Percentiles rank a stretch among this genome's conserved stretches.
Evolutionary conservation across 73 alveolate species (phyloP).

Genomic region (Paraurostyla sp.): DNA sequence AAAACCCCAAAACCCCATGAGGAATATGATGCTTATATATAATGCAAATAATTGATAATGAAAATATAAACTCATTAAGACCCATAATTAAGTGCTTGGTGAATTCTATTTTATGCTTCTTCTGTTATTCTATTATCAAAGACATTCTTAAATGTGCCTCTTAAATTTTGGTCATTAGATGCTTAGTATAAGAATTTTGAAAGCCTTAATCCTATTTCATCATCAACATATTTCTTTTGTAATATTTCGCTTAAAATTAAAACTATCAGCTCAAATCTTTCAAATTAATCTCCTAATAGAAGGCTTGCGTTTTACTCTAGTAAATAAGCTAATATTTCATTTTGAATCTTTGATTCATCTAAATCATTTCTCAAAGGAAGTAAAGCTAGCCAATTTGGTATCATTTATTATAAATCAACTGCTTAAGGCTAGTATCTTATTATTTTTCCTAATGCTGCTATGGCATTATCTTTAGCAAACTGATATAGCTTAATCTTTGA

Average conservation of each 20-base stretch:
- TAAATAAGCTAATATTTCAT: constrained; percentile 54
- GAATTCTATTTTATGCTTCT: neutral
- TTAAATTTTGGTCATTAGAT: neutral
- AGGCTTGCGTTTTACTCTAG: constrained; percentile 25
- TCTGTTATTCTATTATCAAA: neutral
- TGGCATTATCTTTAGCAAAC: constrained; percentile 88
- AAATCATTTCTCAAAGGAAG: constrained; percentile 61
- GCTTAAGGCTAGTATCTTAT: constrained; percentile 56
- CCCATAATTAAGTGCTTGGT: neutral
- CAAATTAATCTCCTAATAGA: constrained; percentile 48
- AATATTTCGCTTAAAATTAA: constrained; percentile 3
- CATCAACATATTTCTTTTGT: constrained; percentile 44
- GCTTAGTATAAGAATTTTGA: constrained; percentile 5
- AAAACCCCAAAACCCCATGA: no score
- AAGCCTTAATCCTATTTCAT: constrained; percentile 35
- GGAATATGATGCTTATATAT: no score
- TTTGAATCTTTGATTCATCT: constrained; percentile 55
- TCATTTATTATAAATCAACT: constrained; percentile 39
- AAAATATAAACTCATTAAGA: no score
- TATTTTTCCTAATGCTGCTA: constrained; percentile 88
- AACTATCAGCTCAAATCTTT: constrained; percentile 20
- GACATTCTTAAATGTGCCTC: neutral
- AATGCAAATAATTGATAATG: no score
- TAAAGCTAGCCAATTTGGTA: constrained; percentile 59
- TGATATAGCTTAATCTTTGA: constrained; percentile 67